These are phyloP conservation scores for Cucumis cinereus DNA, from an alignment of 306 rosid genomes.

Conservation along the genomic window DNA sequence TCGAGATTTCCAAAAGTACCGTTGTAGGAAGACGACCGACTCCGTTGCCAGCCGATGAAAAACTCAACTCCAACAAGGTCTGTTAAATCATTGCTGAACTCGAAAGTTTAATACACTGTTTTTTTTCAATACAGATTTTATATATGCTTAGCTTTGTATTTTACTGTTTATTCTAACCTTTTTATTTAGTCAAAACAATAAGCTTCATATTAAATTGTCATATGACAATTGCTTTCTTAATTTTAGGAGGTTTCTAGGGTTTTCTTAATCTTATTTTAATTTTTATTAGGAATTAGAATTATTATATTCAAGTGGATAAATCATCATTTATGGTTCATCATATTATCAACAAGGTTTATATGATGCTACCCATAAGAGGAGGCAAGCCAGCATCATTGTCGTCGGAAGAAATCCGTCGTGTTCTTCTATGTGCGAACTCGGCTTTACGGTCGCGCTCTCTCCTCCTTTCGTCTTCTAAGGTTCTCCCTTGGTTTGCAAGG, in stretches of 20 bases:
- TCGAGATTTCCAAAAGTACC: slow-evolving; percentile 39
- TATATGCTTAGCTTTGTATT: neutral
- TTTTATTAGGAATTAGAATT: no score
- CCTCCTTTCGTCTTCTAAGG: slow-evolving; percentile 23
- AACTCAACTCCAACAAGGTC: slow-evolving; percentile 33
- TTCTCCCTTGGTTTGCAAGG: slow-evolving; percentile 44
- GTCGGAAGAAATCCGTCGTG: slow-evolving; percentile 35
- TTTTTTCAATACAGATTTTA: neutral
- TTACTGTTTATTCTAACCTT: no score
- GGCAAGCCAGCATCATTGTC: slow-evolving; percentile 50
- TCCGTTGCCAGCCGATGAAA: slow-evolving; percentile 59
- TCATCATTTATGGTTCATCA: no score
- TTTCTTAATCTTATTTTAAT: no score
- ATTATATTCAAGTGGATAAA: neutral
- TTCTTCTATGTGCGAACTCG: slow-evolving; percentile 22
- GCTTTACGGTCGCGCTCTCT: slow-evolving; percentile 22
- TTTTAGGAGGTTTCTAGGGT: no score
- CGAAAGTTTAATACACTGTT: no score
- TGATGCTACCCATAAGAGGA: slow-evolving; percentile 61
- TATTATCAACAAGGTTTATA: slow-evolving; percentile 15
- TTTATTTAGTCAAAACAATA: neutral
- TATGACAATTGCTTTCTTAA: no score
- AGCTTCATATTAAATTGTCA: no score
- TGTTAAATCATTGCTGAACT: neutral
- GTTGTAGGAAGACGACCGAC: slow-evolving; percentile 28